Conservation (phyloP, 2,329 filamentous ascomycete genomes). For the Fusarium pilosicola region DNA sequence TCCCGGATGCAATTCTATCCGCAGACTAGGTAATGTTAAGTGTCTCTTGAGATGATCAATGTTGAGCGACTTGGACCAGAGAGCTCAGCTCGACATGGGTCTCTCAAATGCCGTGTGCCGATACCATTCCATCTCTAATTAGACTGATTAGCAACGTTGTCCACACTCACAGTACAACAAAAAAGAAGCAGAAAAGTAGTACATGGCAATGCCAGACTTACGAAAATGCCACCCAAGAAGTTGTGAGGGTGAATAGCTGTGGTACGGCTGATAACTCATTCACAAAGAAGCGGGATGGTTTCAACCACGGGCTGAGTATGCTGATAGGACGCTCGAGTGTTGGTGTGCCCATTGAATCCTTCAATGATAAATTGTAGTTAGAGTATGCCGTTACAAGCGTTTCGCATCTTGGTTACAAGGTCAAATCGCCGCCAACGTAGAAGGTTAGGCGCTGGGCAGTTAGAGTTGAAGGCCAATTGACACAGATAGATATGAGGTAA, state of each 20-base stretch:
- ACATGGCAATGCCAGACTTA: not conserved
- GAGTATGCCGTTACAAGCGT: not conserved
- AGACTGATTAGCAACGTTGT: not conserved
- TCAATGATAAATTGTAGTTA: not conserved
- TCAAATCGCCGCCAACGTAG: not conserved
- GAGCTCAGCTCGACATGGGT: constrained; percentile 20
- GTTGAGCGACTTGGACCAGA: not conserved
- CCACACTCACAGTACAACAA: not conserved
- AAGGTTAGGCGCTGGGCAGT: not conserved
- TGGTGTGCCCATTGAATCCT: not conserved
- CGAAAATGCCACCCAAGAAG: not conserved
- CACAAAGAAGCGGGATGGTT: not conserved
- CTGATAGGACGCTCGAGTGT: not conserved
- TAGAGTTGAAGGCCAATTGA: not conserved
- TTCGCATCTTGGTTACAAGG: not conserved
- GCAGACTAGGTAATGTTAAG: not conserved
- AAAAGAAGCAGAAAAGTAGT: not conserved
- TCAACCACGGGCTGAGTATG: not conserved
- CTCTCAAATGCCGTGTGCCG: not conserved
- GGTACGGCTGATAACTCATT: not conserved
- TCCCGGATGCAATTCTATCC: constrained; percentile 18
- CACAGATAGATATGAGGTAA: not conserved
- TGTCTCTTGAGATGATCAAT: not conserved
- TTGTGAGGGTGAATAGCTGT: not conserved
- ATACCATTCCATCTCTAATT: not conserved